Base-by-base conservation (phyloP, 2,329 filamentous ascomycete genomes). In the Pochonia chlamydosporia region DNA sequence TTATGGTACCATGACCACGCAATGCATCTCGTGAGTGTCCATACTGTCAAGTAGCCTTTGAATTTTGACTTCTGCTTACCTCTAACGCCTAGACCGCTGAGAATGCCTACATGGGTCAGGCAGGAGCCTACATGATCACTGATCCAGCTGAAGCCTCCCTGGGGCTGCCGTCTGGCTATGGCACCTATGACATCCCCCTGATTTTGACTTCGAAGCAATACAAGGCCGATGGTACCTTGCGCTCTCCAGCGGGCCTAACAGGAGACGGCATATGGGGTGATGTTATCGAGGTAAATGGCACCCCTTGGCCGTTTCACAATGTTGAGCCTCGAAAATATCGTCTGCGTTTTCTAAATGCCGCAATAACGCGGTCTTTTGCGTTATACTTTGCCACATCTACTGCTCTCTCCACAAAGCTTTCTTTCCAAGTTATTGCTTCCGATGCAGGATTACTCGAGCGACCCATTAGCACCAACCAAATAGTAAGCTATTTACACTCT, bases 251-350 rank as follows among this genome's bases (percentile, higher is more conserved):
- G 8, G 28, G 14, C 14, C 9, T 9, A 14, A n/a, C n/a, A n/a
- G 9, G 14, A 9, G 28, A 64, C 21, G 74, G 69, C 50, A 63
- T 79, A n/a, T 79, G 70, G 55, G 78, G 78, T 31, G 78, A 82
- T 54, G 62, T 78, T 2, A 78, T 81, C 43, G 71, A 80, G 39
- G 77, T 81, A 47, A 81, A 82, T 53, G 74, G 74, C 2, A 72
- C 77, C 51, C 78, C 78, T 3, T 82, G 78, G 78, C 79, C 79
- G 3, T 81, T 69, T 52, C 54, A 79, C 9, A 67, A 71, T n/a
- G 78, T 81, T 4, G 74, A 82, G 59, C 77, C 76, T 6, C 71
- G 78, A 56, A 82, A 81, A 58, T 82, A 82, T 59, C 74, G 78
- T 18, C 72, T 82, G 53, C 66, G 78, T 3, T 56, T 81, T 46